Evolutionary conservation across 257 asterid genomes (phyloP).

Genomic region (Misopates orontium): DNA sequence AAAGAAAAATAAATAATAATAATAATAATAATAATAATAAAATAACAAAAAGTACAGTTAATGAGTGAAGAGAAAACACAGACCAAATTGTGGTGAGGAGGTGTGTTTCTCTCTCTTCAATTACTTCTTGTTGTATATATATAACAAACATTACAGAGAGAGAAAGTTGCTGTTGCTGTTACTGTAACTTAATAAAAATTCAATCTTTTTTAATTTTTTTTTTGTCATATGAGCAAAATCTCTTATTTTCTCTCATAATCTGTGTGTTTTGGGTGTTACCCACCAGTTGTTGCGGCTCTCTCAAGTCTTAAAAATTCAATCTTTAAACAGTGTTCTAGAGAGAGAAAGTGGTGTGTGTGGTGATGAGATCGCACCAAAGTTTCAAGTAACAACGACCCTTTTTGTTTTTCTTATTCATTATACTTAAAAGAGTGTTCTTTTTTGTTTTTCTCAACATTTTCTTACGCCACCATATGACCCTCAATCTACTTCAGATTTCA

Average conservation of each 20-base stretch:
- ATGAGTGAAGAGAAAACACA: slow-evolving; percentile 27
- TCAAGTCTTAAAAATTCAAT: slow-evolving; percentile 39
- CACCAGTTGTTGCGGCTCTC: slow-evolving; percentile 71
- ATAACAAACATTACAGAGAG: too few species aligned
- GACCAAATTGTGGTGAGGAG: slow-evolving; percentile 36
- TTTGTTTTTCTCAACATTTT: background rate
- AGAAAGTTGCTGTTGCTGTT: slow-evolving; percentile 30
- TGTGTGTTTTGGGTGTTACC: slow-evolving; percentile 35
- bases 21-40: too few species aligned
- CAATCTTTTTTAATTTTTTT: too few species aligned
- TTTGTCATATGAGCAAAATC: slow-evolving; percentile 23
- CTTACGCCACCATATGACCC: slow-evolving; percentile 23
- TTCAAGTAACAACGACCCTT: slow-evolving; percentile 36
- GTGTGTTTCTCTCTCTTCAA: slow-evolving; percentile 33
- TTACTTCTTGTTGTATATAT: background rate
- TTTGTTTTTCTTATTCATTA: too few species aligned
- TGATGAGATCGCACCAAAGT: slow-evolving; percentile 62
- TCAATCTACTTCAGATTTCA: slow-evolving; percentile 37
- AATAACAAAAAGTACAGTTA: slow-evolving; percentile 26
- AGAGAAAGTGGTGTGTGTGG: slow-evolving; percentile 41
- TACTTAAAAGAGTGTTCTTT: too few species aligned
- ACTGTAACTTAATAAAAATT: slow-evolving; percentile 24
- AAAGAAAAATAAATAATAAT: background rate
- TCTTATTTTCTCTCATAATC: slow-evolving; percentile 25
- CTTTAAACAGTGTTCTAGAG: slow-evolving; percentile 20